Conservation (phyloP, 148 eudicot genomes). For the Suaeda aralocaspica region DNA sequence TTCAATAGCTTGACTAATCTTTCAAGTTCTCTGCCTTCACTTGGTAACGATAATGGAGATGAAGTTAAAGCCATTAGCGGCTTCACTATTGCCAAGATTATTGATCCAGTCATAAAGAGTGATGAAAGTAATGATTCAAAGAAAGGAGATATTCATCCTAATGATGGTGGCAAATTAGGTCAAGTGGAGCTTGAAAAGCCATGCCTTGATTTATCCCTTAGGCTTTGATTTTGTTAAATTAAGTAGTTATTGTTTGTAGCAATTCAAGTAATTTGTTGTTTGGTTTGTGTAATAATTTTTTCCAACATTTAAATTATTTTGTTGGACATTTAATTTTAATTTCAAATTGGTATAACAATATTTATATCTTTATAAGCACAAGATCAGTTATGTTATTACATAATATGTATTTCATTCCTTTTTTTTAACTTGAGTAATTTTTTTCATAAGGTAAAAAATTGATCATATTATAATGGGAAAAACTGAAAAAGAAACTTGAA, state of each 20-base stretch:
- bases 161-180: slow-evolving; percentile 8
- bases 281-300: background rate
- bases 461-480: no score
- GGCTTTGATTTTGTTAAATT: slow-evolving; percentile 16
- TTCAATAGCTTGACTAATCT: slow-evolving; percentile 15
- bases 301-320: background rate
- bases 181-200: slow-evolving; percentile 14
- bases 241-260: background rate
- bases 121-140: background rate
- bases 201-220: slow-evolving; percentile 30
- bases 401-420: no score
- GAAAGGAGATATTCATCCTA: background rate
- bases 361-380: no score
- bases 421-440: no score
- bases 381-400: no score
- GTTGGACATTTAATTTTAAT: background rate
- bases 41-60: slow-evolving; percentile 14
- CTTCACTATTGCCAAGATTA: background rate
- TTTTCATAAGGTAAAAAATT: no score
- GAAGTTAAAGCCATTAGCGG: background rate
- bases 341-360: background rate
- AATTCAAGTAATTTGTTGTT: background rate
- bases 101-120: background rate
- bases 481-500: no score
- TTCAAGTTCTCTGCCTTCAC: slow-evolving; percentile 13